Percentiles rank a stretch among this genome's conserved stretches.
Conservation (phyloP, 2,329 filamentous ascomycete genomes). For the Aureobasidium zeae region DNA sequence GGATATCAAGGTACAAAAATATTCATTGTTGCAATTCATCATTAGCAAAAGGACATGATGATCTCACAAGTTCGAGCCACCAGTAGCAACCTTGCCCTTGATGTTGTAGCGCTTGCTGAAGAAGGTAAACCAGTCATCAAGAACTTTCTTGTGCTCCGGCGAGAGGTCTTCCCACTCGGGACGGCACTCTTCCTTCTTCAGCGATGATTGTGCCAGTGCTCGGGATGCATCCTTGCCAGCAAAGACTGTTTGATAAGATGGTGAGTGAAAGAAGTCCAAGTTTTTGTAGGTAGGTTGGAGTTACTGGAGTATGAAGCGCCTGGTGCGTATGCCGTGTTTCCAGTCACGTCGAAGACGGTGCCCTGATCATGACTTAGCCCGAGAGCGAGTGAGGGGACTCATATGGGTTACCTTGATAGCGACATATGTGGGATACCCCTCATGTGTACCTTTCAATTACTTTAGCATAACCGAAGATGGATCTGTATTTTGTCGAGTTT, state of each 20-base stretch:
- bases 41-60: too few relatives aligned
- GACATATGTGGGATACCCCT: conserved; percentile 50
- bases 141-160: conserved; percentile 73
- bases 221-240: conserved; percentile 93
- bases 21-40: background rate
- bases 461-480: too few relatives aligned
- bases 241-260: conserved; percentile 66
- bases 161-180: conserved; percentile 74
- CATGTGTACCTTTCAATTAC: conserved; percentile 48
- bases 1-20: background rate
- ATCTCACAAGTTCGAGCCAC: conserved; percentile 6
- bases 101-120: conserved; percentile 97
- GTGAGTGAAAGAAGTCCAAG: background rate
- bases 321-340: conserved; percentile 76
- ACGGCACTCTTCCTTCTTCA: conserved; percentile 72
- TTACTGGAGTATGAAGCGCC: conserved; percentile 78
- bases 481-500: too few relatives aligned
- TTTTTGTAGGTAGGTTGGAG: conserved; percentile 22
- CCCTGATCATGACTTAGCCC: conserved; percentile 46
- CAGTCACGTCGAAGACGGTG: conserved; percentile 86
- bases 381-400: background rate
- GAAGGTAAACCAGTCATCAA: conserved; percentile 91
- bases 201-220: conserved; percentile 75
- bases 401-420: conserved; percentile 44
- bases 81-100: conserved; percentile 46